These are phyloP conservation scores for Pecoramyces ruminantium DNA, from an alignment of 192 early-diverging fungal genomes.

Conservation along the genomic window DNA sequence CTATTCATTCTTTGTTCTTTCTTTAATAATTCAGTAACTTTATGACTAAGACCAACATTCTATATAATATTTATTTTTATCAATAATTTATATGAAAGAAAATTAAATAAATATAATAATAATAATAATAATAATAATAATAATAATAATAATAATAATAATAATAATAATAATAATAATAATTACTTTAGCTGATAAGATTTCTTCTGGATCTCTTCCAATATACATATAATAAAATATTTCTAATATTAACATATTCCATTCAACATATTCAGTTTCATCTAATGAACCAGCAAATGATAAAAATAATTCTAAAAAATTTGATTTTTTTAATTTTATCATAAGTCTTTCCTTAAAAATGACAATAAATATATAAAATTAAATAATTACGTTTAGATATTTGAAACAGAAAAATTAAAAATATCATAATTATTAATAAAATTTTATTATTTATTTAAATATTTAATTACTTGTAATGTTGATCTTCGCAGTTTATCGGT, in stretches of 20 bases:
- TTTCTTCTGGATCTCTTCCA: constrained; percentile 25
- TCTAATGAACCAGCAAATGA: constrained; percentile 46
- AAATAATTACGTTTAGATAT: constrained; percentile 1
- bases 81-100: too few species aligned
- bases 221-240: constrained; percentile 40
- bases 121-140: too few species aligned
- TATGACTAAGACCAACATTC: constrained; percentile 2
- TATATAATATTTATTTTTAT: too few species aligned
- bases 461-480: constrained; percentile 39
- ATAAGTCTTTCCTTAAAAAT: constrained; percentile 29
- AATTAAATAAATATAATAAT: too few species aligned
- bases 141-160: too few species aligned
- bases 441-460: too few species aligned
- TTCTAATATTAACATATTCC: constrained; percentile 42
- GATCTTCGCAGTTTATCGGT: constrained; percentile 33
- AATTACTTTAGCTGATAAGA: constrained; percentile 5
- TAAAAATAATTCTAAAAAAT: constrained; percentile 49
- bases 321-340: constrained; percentile 28
- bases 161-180: neutral
- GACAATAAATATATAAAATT: neutral
- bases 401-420: neutral
- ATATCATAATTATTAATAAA: too few species aligned
- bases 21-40: neutral
- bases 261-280: constrained; percentile 36
- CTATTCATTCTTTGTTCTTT: neutral